Base-by-base conservation (phyloP, 2,329 filamentous ascomycete genomes). In the Lachnellula occidentalis region DNA sequence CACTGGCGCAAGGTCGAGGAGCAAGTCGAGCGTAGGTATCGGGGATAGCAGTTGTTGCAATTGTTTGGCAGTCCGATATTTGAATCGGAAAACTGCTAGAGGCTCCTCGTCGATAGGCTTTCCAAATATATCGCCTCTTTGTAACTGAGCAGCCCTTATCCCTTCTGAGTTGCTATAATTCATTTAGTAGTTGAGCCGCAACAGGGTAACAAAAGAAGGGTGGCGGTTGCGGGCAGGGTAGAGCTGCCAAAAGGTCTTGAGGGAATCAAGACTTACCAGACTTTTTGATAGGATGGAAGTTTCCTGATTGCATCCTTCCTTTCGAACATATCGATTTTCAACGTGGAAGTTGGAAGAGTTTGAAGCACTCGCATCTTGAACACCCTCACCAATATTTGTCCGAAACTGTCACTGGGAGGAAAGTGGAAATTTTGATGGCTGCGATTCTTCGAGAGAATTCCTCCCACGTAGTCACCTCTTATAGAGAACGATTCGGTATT, bases 81-180 rank as follows among this genome's bases (percentile, higher is more conserved):
- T 56, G 21, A 56, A 56, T n/a, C 39, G 45, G n/a, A 45, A 56
- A 12, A 48, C 54, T 3, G 45, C 54, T 15, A 56, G 17, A 15
- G 50, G 50, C 15, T 45, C 53, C 4, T 22, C 27, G 15, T 17
- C 12, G 37, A 15, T 41, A 15, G 15, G 5, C 37, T 41, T 41
- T 6, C 17, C 37, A 15, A 15, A 41, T 5, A 41, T 15, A 11
- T 41, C 5, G 37, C 37, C 9, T 31, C 12, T 9, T 31, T 11
- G 27, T 31, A 31, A 12, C 4, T 9, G 27, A 31, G 27, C 27
- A 11, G 27, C 27, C 27, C 2, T 31, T 12, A 31, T 11, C 0
- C 1, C 3, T 31, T 31, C 27, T 9, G 9, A 31, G 4, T 31
- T 31, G 9, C 27, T 12, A 9, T 9, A 31, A 31, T 31, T 12